phyloP scores from a whole-genome alignment of 2,329 filamentous ascomycete genomes.

The Cladosporium austrohemisphaericum region DNA sequence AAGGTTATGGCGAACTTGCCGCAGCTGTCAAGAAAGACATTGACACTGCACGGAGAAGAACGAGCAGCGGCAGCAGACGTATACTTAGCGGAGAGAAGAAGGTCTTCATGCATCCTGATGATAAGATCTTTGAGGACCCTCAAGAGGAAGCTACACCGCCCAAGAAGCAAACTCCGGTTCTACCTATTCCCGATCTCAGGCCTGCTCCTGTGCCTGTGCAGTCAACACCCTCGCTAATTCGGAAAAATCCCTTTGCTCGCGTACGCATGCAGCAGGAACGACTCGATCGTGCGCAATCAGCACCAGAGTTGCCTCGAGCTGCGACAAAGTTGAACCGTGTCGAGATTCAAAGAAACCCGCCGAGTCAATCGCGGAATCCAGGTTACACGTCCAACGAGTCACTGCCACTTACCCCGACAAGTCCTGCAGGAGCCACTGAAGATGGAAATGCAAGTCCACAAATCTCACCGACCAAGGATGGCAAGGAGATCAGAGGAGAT shows the following conservation, averaged over 20 bases:
- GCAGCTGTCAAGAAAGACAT: constrained; percentile 34
- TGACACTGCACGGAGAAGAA: constrained; percentile 41
- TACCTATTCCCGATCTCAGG: constrained; percentile 26
- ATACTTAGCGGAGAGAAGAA: constrained; percentile 67
- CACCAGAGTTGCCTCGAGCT: constrained; percentile 37
- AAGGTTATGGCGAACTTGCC: constrained; percentile 35
- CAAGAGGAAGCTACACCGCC: constrained; percentile 42
- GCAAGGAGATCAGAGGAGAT: constrained; percentile 76
- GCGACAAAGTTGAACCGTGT: constrained; percentile 44
- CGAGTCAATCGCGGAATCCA: constrained; percentile 76
- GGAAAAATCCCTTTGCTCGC: constrained; percentile 63
- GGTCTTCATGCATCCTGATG: constrained; percentile 65
- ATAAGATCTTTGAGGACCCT: constrained; percentile 88
- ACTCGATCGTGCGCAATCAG: constrained; percentile 44
- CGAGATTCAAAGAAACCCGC: constrained; percentile 81
- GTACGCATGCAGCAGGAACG: constrained; percentile 53
- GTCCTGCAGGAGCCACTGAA: constrained; percentile 20
- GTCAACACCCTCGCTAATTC: constrained; percentile 42
- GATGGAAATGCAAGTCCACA: neutral
- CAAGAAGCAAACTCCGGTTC: constrained; percentile 15
- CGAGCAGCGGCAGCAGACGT: constrained; percentile 63
- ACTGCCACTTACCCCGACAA: constrained; percentile 34
- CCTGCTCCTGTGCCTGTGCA: constrained; percentile 30
- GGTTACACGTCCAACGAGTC: constrained; percentile 68
- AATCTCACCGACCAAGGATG: constrained; percentile 58